Conservation (phyloP, 2,329 filamentous ascomycete species). For the Fusarium poae region DNA sequence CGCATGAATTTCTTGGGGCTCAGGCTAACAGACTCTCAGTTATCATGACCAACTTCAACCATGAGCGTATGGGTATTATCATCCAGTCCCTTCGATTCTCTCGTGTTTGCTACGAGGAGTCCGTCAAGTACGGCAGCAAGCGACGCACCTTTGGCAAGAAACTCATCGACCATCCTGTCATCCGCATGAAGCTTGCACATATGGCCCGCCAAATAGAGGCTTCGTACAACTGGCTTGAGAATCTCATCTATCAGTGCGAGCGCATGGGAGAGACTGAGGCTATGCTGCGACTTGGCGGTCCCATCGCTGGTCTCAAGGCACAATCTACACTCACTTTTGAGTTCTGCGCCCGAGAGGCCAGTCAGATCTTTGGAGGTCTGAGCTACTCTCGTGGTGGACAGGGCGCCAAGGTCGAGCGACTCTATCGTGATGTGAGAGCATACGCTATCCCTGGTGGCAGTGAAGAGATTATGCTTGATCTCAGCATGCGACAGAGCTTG, state of each 20-base stretch:
- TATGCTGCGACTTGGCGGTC: constrained; percentile 94
- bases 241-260: constrained; percentile 91
- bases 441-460: constrained; percentile 96
- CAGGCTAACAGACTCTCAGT: constrained; percentile 62
- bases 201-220: constrained; percentile 99
- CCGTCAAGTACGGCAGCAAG: constrained; percentile 97
- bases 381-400: constrained; percentile 94
- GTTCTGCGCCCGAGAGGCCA: constrained; percentile 96
- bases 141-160: constrained; percentile 96
- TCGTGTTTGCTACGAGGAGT: constrained; percentile 97
- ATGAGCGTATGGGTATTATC: constrained; percentile 98
- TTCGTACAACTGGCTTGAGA: constrained; percentile 97
- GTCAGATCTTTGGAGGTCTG: constrained; percentile 96
- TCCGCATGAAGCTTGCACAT: constrained; percentile 96
- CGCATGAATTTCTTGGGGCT: constrained; percentile 90
- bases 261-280: constrained; percentile 95
- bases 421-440: constrained; percentile 94
- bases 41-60: constrained; percentile 99
- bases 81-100: constrained; percentile 97
- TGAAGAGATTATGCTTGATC: constrained; percentile 98
- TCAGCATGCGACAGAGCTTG: constrained; percentile 92
- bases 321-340: constrained; percentile 95
- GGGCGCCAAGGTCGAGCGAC: constrained; percentile 92
- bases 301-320: constrained; percentile 93
- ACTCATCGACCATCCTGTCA: constrained; percentile 96